These are phyloP conservation scores for Rosa rugosa DNA, from an alignment of 306 rosid genomes.

Conservation along the genomic window DNA sequence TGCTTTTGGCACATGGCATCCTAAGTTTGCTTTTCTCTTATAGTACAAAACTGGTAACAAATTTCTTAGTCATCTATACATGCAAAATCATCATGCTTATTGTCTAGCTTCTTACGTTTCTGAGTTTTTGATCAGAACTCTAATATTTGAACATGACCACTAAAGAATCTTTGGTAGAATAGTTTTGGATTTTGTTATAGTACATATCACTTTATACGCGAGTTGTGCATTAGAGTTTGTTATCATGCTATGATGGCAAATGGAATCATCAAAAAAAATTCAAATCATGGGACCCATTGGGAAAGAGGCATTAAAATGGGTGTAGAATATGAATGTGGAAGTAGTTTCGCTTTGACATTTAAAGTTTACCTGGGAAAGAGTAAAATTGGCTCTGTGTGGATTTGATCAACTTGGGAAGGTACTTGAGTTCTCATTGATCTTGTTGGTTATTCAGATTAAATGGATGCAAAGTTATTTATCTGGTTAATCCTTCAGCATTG, in stretches of 20 bases:
- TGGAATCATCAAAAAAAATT: no score
- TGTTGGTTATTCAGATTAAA: no score
- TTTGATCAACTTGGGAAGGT: no score
- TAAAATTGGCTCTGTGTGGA: not conserved
- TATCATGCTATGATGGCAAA: not conserved
- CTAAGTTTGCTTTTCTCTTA: no score
- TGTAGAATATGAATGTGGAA: not conserved
- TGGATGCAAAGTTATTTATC: no score
- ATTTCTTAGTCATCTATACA: not conserved
- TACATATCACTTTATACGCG: not conserved
- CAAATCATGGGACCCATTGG: not conserved
- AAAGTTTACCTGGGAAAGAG: not conserved
- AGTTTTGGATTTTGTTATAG: not conserved
- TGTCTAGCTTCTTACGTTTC: no score
- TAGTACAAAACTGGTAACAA: no score
- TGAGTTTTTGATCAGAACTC: no score
- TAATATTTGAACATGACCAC: no score
- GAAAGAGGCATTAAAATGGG: not conserved
- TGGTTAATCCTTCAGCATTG: no score
- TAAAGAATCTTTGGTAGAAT: not conserved
- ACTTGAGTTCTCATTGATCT: no score
- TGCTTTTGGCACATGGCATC: no score
- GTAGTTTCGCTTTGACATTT: not conserved
- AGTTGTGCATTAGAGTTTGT: not conserved
- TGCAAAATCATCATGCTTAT: not conserved